Base-by-base conservation (phyloP, 345 rosid genomes). In the Citrus reticulata region DNA sequence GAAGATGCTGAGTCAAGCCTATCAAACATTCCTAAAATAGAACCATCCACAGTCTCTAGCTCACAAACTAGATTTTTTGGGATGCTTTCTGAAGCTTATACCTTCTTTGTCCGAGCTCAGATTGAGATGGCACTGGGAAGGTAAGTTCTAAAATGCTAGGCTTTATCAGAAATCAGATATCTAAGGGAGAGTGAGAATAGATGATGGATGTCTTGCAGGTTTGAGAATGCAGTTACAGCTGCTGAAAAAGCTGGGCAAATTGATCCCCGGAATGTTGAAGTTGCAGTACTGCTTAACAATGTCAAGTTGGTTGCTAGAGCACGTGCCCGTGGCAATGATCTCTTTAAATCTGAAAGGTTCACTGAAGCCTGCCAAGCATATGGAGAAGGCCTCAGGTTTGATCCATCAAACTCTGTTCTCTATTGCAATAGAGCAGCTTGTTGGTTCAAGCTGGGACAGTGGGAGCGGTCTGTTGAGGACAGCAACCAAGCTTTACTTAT, bases 341-440 rank as follows among this genome's bases (percentile, higher is more conserved):
- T 94, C 81, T 93, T 92, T 81, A 95, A 92, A 83, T 93, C 96
- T 37, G 99, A 97, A 88, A 92, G 99, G 85, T 94, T 84, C 79
- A 94, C 98, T 27, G 99, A 97, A 85, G 99, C 99, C 75, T 88
- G 93, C 72, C 79, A 91, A n/a, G 98, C 95, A 74, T 97, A 94
- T 79, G 90, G 83, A 19, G 98, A 97, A 84, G 98, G 96, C 67
- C 96, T 97, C 71, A 92, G 84, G 88, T 80, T 88, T 81, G 96
- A 93, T 88, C 96, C 96, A 74, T 83, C 88, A 70, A 97, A 92
- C 82, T 87, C 98, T 75, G 86, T 93, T 79, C 92, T 97, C 30
- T 89, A 89, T 62, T 86, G 94, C 85, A 87, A 89, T 74, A 86
- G 98, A 86, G 98, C 99, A 70, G 98, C 97, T 32, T 97, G 99